Conservation (phyloP, 2,329 filamentous ascomycete genomes). For the Fusarium coicis region DNA sequence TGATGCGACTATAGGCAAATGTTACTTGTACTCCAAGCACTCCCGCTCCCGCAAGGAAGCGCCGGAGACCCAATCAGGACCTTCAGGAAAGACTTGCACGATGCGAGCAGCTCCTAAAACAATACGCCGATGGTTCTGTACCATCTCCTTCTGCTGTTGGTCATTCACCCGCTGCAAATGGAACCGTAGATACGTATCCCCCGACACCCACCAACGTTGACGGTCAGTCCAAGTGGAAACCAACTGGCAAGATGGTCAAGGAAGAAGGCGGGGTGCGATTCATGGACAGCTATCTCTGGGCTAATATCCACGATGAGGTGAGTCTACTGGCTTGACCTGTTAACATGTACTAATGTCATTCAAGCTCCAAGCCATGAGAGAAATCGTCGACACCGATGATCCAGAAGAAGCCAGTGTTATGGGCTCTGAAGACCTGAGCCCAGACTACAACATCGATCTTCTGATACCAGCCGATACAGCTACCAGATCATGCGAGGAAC, state of each 20-base stretch:
- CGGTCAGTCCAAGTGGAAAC: constrained; percentile 53
- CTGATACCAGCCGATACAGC: constrained; percentile 57
- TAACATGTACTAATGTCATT: constrained; percentile 5
- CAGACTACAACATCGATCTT: constrained; percentile 64
- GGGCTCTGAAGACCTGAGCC: constrained; percentile 61
- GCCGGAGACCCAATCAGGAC: constrained; percentile 69
- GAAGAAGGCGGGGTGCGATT: constrained; percentile 67
- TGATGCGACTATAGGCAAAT: constrained; percentile 57
- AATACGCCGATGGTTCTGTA: constrained; percentile 60
- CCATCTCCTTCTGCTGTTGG: constrained; percentile 39
- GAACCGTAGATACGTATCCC: constrained; percentile 41
- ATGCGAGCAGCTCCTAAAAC: constrained; percentile 68
- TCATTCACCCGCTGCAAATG: constrained; percentile 34
- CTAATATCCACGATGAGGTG: constrained; percentile 67
- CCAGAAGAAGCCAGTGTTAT: constrained; percentile 60
- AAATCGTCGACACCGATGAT: constrained; percentile 64
- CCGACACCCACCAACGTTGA: constrained; percentile 47
- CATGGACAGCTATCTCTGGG: constrained; percentile 66
- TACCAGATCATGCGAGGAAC: constrained; percentile 55
- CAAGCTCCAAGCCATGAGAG: constrained; percentile 68
- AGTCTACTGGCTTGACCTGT: constrained; percentile 35
- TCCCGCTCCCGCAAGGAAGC: constrained; percentile 68
- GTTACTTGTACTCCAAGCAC: constrained; percentile 69
- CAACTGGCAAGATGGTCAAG: constrained; percentile 64
- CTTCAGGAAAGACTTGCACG: constrained; percentile 69